These are phyloP conservation scores for Arthrinium phaeospermum DNA, from an alignment of 2,329 filamentous ascomycete species.

Conservation along the genomic window DNA sequence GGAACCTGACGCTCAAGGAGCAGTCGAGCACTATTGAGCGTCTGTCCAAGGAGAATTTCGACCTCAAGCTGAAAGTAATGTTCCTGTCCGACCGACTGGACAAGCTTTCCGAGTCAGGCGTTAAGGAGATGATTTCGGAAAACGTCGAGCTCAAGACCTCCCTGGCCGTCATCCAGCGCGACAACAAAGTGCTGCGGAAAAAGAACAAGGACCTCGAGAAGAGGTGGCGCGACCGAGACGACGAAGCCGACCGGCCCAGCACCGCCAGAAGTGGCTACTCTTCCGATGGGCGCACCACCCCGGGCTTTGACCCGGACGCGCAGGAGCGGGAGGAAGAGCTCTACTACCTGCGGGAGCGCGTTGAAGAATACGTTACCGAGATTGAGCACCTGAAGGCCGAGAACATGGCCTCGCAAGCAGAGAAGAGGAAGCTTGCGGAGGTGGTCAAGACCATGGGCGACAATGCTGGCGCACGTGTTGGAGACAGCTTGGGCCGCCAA, in stretches of 20 bases:
- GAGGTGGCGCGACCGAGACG: slow-evolving; percentile 65
- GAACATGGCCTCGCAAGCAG: slow-evolving; percentile 77
- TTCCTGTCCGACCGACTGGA: slow-evolving; percentile 93
- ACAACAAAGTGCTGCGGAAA: slow-evolving; percentile 82
- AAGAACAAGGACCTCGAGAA: slow-evolving; percentile 88
- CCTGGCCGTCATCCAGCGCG: slow-evolving; percentile 85
- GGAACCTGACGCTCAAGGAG: slow-evolving; percentile 89
- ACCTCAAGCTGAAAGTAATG: slow-evolving; percentile 95
- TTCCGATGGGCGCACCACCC: slow-evolving; percentile 63
- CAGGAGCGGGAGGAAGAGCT: slow-evolving; percentile 85
- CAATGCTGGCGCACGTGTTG: slow-evolving; percentile 50
- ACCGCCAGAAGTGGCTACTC: slow-evolving; percentile 63
- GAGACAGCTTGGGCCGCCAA: slow-evolving; percentile 56
- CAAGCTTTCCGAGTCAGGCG: slow-evolving; percentile 91
- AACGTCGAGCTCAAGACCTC: slow-evolving; percentile 95
- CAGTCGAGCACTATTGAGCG: slow-evolving; percentile 97
- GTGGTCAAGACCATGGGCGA: slow-evolving; percentile 66
- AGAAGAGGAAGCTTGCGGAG: slow-evolving; percentile 86
- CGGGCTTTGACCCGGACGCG: slow-evolving; percentile 62
- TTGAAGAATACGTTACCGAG: slow-evolving; percentile 83
- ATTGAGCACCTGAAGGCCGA: slow-evolving; percentile 84
- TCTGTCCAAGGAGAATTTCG: slow-evolving; percentile 97
- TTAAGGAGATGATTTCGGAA: slow-evolving; percentile 97
- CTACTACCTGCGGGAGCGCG: slow-evolving; percentile 79
- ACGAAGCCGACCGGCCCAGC: slow-evolving; percentile 62